Conservation (phyloP, 164 flowering plant species). For the Magnolia sinica region DNA sequence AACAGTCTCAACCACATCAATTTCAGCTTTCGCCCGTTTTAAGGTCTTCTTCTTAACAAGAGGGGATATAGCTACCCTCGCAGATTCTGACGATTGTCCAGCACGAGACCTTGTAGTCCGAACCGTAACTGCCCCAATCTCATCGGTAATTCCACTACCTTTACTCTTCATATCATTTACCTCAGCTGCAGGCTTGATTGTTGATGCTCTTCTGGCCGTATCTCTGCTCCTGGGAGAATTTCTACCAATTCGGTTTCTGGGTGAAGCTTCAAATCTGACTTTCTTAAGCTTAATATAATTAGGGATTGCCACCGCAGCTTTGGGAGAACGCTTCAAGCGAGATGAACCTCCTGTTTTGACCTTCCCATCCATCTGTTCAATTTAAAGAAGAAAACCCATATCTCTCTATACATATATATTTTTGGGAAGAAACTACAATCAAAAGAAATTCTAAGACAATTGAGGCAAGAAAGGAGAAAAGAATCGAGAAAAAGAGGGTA, state of each 20-base stretch:
- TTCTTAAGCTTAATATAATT: constrained; percentile 15
- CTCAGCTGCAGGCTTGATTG: background rate
- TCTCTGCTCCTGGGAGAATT: too few relatives aligned
- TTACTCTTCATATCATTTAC: constrained; percentile 11
- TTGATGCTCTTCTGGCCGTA: background rate
- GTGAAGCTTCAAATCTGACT: constrained; percentile 29
- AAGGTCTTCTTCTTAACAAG: constrained; percentile 6
- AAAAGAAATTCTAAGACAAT: background rate
- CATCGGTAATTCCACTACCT: constrained; percentile 8
- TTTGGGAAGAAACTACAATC: too few relatives aligned
- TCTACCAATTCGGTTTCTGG: constrained; percentile 12
- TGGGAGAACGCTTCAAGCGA: constrained; percentile 16
- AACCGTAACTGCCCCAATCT: background rate
- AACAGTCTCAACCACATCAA: background rate
- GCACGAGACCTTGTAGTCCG: constrained; percentile 18
- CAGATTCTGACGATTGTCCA: constrained; percentile 8
- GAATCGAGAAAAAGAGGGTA: constrained; percentile 6
- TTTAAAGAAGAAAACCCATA: too few relatives aligned
- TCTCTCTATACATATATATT: too few relatives aligned
- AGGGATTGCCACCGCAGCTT: background rate
- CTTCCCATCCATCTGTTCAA: background rate
- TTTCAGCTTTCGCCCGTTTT: background rate
- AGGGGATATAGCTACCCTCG: background rate
- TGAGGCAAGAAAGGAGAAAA: background rate
- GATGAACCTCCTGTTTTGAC: constrained; percentile 9